Percentiles rank a stretch among this genome's conserved stretches.
phyloP scores from a whole-genome alignment of 2,329 filamentous ascomycete species.

The Colletotrichum agaves region DNA sequence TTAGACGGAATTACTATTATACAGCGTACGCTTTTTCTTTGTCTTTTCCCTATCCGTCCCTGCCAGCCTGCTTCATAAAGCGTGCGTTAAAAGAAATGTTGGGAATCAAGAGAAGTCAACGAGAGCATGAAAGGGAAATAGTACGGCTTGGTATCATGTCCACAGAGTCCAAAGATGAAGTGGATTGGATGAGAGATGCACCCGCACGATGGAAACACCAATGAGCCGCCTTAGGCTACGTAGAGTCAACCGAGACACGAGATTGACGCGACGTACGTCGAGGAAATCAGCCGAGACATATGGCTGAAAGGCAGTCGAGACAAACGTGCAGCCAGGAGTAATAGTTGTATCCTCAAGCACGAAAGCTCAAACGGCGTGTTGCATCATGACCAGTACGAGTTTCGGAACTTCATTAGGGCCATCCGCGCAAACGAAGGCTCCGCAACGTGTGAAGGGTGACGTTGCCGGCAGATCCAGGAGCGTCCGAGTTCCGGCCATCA shows the following conservation, averaged over 20 bases:
- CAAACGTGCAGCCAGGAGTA: conserved; percentile 41
- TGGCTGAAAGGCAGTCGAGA: conserved; percentile 27
- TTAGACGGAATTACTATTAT: conserved; percentile 32
- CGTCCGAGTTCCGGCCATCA: conserved; percentile 25
- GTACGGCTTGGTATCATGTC: conserved; percentile 20
- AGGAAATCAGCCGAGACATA: not conserved
- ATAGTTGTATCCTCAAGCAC: conserved; percentile 2
- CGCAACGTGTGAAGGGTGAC: not conserved
- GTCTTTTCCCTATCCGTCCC: not conserved
- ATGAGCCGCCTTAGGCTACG: conserved; percentile 9
- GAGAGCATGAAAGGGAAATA: conserved; percentile 11
- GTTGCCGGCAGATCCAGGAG: not conserved
- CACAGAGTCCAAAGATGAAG: conserved; percentile 10
- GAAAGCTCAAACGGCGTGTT: conserved; percentile 6
- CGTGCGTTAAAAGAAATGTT: conserved; percentile 26
- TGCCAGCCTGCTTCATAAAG: not conserved
- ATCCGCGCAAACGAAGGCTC: conserved; percentile 5
- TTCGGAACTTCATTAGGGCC: conserved; percentile 22
- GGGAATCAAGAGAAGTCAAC: conserved; percentile 44
- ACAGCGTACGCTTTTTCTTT: conserved; percentile 21
- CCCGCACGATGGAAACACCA: not conserved
- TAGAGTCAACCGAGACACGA: conserved; percentile 6
- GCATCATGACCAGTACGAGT: conserved; percentile 14
- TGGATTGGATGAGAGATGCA: conserved; percentile 19
- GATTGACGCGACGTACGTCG: not conserved